Percentiles rank a stretch among this genome's conserved stretches.
phyloP scores from a whole-genome alignment of 768 basidiomycete species.

The Pleurotus citrinopileatus region DNA sequence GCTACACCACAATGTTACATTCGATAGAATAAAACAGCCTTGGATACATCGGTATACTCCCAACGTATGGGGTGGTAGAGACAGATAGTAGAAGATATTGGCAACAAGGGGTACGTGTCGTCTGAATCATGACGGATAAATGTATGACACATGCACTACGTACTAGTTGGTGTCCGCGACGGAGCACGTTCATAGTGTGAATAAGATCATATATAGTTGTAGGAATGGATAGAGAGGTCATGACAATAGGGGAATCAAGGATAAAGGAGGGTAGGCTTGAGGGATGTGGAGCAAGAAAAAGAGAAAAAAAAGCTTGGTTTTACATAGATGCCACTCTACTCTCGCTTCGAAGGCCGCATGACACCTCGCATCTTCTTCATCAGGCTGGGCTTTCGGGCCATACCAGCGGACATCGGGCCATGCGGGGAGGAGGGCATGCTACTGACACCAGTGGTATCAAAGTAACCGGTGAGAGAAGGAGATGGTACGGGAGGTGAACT shows the following conservation, averaged over 20 bases:
- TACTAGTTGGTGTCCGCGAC: constrained; percentile 3
- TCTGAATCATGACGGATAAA: no score
- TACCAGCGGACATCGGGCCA: constrained; percentile 29
- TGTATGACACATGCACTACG: constrained; percentile 3
- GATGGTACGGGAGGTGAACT: constrained; percentile 24
- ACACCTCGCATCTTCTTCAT: constrained; percentile 78
- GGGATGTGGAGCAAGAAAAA: background rate
- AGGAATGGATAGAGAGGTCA: no score
- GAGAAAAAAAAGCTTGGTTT: constrained; percentile 2
- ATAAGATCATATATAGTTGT: background rate
- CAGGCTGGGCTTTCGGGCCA: constrained; percentile 74
- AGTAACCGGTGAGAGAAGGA: constrained; percentile 46
- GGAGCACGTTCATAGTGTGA: background rate
- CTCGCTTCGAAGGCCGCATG: constrained; percentile 51
- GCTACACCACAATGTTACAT: constrained; percentile 2
- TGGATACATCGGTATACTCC: constrained; percentile 14
- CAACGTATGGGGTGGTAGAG: constrained; percentile 16
- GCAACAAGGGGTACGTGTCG: no score
- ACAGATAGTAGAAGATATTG: no score
- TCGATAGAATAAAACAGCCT: constrained; percentile 20
- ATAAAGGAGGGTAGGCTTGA: background rate
- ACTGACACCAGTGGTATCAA: constrained; percentile 34
- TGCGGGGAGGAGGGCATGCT: constrained; percentile 15
- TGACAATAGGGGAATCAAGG: no score
- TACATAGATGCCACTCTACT: constrained; percentile 21